Percentiles rank a stretch among this genome's conserved stretches.
These are phyloP conservation scores for Pseudonitzschia multistriata DNA, from an alignment of 108 stramenopile species.

Conservation along the genomic window DNA sequence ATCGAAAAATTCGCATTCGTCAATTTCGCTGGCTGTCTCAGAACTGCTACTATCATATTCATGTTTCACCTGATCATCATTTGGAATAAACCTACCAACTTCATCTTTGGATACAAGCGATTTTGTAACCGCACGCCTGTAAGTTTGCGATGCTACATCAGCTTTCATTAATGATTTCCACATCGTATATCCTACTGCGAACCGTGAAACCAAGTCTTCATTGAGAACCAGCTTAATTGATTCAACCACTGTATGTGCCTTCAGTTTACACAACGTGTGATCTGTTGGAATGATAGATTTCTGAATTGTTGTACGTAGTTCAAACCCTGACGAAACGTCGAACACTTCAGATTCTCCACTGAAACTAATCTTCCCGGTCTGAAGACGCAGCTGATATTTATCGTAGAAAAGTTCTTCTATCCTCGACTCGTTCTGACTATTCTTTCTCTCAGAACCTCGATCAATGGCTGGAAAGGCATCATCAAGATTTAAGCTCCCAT, in stretches of 20 bases:
- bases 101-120: not conserved
- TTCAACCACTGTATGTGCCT: slow-evolving; percentile 21
- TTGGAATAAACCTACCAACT: not conserved
- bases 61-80: not conserved
- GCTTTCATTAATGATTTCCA: slow-evolving; percentile 26
- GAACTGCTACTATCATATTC: not conserved
- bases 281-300: slow-evolving; percentile 64
- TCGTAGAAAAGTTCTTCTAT: slow-evolving; percentile 56
- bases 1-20: slow-evolving; percentile 68
- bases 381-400: slow-evolving; percentile 32
- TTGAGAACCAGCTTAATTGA: slow-evolving; percentile 23
- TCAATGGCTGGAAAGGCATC: slow-evolving; percentile 13
- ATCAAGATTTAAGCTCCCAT: slow-evolving; percentile 23
- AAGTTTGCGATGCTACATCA: slow-evolving; percentile 5
- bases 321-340: slow-evolving; percentile 27
- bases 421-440: not conserved
- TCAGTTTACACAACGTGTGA: slow-evolving; percentile 48
- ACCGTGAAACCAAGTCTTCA: slow-evolving; percentile 15
- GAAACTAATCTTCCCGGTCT: slow-evolving; percentile 26
- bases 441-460: slow-evolving; percentile 10
- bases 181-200: slow-evolving; percentile 6
- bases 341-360: slow-evolving; percentile 14
- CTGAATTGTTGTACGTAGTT: slow-evolving; percentile 33
- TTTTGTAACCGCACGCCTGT: not conserved
- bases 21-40: slow-evolving; percentile 20